Percentiles rank a stretch among this genome's conserved stretches.
Evolutionary conservation across 768 basidiomycete species (phyloP).

Genomic region (Macrocybe gigantea): DNA sequence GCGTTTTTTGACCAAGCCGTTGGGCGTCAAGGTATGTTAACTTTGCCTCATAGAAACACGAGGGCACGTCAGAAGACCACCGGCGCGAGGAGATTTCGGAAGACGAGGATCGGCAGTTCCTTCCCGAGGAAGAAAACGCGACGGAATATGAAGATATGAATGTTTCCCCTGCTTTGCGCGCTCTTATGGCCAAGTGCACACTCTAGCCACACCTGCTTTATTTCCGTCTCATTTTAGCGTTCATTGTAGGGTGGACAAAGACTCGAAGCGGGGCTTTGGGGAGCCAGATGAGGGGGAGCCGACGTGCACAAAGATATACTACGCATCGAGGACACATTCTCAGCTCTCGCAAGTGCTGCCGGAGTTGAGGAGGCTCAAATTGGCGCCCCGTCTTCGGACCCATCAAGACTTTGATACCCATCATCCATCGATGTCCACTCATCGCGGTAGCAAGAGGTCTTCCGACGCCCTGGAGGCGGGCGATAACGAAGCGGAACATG

Average conservation of each 20-base stretch:
- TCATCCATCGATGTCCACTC: constrained; percentile 10
- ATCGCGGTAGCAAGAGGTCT: constrained; percentile 13
- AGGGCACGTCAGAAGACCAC: constrained; percentile 1
- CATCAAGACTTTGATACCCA: constrained; percentile 7
- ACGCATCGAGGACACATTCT: constrained; percentile 94
- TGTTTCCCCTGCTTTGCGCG: constrained; percentile 72
- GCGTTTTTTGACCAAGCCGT: background rate
- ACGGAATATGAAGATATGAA: constrained; percentile 42
- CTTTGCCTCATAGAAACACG: constrained; percentile 8
- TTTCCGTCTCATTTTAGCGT: constrained; percentile 1
- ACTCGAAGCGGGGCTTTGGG: constrained; percentile 12
- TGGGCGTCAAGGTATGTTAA: background rate
- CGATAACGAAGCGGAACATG: constrained; percentile 15
- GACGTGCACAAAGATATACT: constrained; percentile 80
- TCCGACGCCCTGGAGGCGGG: constrained; percentile 17
- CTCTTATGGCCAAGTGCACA: constrained; percentile 72
- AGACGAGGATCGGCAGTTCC: constrained; percentile 61
- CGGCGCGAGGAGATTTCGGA: constrained; percentile 11
- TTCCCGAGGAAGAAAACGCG: constrained; percentile 53
- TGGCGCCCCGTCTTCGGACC: constrained; percentile 29
- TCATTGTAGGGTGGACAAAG: constrained; percentile 25
- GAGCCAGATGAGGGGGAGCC: constrained; percentile 36
- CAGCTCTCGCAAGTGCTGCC: constrained; percentile 88
- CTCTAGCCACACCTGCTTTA: background rate
- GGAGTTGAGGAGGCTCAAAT: constrained; percentile 71